These are phyloP conservation scores for Hortaea werneckii DNA, from an alignment of 2,329 filamentous ascomycete genomes.

Conservation along the genomic window DNA sequence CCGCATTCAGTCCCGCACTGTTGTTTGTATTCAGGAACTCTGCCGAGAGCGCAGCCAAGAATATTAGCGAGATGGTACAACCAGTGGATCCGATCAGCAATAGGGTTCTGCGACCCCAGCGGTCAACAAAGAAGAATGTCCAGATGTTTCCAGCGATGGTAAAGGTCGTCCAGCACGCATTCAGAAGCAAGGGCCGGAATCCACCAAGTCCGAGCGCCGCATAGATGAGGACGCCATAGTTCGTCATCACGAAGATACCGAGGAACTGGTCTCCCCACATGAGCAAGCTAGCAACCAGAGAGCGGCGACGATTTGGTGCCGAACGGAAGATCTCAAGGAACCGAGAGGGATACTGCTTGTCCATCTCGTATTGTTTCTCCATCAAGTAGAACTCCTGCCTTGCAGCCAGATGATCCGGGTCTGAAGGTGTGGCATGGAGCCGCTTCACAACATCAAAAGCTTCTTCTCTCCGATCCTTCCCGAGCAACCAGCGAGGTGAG, in stretches of 20 bases:
- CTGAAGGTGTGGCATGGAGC: conserved; percentile 33
- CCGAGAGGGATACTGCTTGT: conserved; percentile 25
- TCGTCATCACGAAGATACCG: conserved; percentile 18
- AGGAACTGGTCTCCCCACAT: conserved; percentile 20
- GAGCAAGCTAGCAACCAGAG: conserved; percentile 30
- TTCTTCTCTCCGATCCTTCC: conserved; percentile 33
- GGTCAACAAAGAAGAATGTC: conserved; percentile 32
- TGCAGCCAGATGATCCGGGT: conserved; percentile 29
- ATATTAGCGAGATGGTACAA: conserved; percentile 31
- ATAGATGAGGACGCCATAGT: conserved; percentile 34
- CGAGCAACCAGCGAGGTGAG: conserved; percentile 36
- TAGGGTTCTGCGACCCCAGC: conserved; percentile 31
- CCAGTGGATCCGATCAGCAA: conserved; percentile 34
- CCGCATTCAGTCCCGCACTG: conserved; percentile 25
- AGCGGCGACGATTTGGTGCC: conserved; percentile 30
- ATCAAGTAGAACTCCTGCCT: conserved; percentile 35
- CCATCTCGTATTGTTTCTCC: conserved; percentile 34
- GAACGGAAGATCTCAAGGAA: conserved; percentile 35
- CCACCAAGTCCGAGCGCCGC: conserved; percentile 27
- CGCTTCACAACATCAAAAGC: conserved; percentile 30
- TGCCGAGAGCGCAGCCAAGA: conserved; percentile 29
- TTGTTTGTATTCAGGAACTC: conserved; percentile 27
- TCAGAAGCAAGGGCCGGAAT: conserved; percentile 34
- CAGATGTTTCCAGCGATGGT: conserved; percentile 32
- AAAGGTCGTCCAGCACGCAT: conserved; percentile 35